A percentile compares a stretch with the other conserved stretches of the same genome.
Conservation (phyloP, 2,329 filamentous ascomycete genomes). For the Monilinia fructigena region DNA sequence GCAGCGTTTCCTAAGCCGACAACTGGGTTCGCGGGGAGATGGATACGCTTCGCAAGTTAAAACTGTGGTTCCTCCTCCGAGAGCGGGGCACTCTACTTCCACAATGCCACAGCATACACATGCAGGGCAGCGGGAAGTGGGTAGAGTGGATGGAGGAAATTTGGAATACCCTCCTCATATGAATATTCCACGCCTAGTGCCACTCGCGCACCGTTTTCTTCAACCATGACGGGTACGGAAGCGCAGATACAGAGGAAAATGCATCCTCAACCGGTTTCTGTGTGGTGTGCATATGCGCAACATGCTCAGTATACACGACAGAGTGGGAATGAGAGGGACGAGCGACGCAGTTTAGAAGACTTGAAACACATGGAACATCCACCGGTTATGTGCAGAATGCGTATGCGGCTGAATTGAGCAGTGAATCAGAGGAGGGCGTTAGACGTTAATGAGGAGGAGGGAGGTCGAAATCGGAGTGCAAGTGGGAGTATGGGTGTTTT, state of each 20-base stretch:
- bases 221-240: conserved; percentile 42
- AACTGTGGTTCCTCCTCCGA: conserved; percentile 45
- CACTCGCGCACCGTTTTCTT: conserved; percentile 47
- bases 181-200: conserved; percentile 32
- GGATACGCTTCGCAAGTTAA: conserved; percentile 28
- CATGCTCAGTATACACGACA: background rate
- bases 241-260: background rate
- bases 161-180: conserved; percentile 40
- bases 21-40: conserved; percentile 31
- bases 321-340: background rate
- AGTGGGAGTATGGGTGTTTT: conserved; percentile 34
- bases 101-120: background rate
- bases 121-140: background rate
- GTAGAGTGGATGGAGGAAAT: background rate
- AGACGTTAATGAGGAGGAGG: conserved; percentile 26
- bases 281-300: background rate
- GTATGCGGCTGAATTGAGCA: conserved; percentile 52
- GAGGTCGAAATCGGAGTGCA: conserved; percentile 33
- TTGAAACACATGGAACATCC: conserved; percentile 40
- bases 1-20: conserved; percentile 52
- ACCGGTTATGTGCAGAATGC: conserved; percentile 55
- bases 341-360: conserved; percentile 33
- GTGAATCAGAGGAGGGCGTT: conserved; percentile 45
- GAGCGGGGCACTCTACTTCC: conserved; percentile 45
- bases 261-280: conserved; percentile 18